A percentile compares a stretch with the other conserved stretches of the same genome.
phyloP scores from a whole-genome alignment of 352 stramenopile species.

The Globisporangium lucens region DNA sequence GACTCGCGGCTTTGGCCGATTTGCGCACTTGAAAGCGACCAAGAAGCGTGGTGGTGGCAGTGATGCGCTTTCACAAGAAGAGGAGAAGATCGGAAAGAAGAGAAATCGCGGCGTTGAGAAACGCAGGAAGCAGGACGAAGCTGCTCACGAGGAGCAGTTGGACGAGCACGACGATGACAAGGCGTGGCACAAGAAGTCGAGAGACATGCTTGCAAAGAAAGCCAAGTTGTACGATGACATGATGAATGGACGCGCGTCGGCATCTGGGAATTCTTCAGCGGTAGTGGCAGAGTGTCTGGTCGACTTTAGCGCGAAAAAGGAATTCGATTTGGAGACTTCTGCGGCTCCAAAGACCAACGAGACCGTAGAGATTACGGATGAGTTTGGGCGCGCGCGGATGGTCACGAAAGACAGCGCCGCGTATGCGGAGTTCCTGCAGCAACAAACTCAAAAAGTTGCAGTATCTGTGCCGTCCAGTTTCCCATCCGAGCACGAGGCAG shows the following conservation, averaged over 20 bases:
- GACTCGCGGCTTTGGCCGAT: slow-evolving; percentile 30
- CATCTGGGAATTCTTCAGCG: not conserved
- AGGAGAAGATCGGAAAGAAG: slow-evolving; percentile 22
- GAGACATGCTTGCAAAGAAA: slow-evolving; percentile 63
- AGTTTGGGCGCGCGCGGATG: slow-evolving; percentile 54
- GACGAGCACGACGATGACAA: slow-evolving; percentile 56
- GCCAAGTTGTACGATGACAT: slow-evolving; percentile 77
- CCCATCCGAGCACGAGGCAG: not conserved
- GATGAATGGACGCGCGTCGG: slow-evolving; percentile 23
- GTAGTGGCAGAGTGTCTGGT: slow-evolving; percentile 57
- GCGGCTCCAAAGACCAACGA: slow-evolving; percentile 6
- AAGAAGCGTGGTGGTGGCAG: slow-evolving; percentile 22
- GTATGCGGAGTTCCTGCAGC: slow-evolving; percentile 26
- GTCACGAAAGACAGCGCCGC: slow-evolving; percentile 40
- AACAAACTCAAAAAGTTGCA: slow-evolving; percentile 10
- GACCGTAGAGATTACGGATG: slow-evolving; percentile 42
- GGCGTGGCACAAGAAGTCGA: slow-evolving; percentile 54
- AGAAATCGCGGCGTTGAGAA: slow-evolving; percentile 62
- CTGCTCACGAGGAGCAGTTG: slow-evolving; percentile 34
- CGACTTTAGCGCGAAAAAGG: slow-evolving; percentile 63
- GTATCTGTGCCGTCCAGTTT: not conserved
- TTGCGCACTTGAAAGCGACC: slow-evolving; percentile 44
- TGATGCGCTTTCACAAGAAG: slow-evolving; percentile 8
- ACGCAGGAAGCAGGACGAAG: slow-evolving; percentile 50
- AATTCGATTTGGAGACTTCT: not conserved